Percentiles rank a stretch among this genome's conserved stretches.
Evolutionary conservation across 2,329 filamentous ascomycete genomes (phyloP).

Genomic region (Phialophora expanda): DNA sequence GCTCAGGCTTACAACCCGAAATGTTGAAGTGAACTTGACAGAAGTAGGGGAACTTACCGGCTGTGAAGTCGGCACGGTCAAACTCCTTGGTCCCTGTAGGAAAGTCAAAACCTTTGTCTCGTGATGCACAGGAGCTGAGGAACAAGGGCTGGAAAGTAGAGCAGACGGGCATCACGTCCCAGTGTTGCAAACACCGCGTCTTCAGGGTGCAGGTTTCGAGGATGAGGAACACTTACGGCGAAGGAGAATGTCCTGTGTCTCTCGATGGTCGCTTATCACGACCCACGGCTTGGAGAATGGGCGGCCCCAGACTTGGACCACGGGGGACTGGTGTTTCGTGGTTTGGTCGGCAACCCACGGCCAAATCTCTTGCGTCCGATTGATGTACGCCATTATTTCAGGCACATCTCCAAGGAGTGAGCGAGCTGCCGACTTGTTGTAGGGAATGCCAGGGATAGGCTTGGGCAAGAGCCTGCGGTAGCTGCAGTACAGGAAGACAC

Average conservation of each 20-base stretch:
- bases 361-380: conserved; percentile 14
- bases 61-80: conserved; percentile 15
- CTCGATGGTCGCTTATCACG: conserved; percentile 44
- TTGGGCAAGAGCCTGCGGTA: conserved; percentile 20
- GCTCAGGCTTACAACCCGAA: background rate
- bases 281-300: conserved; percentile 54
- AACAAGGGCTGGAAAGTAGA: too few species aligned
- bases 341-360: conserved; percentile 22
- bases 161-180: too few species aligned
- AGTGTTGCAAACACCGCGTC: background rate
- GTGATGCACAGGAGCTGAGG: too few species aligned
- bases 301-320: conserved; percentile 56
- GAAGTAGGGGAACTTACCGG: background rate
- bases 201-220: background rate
- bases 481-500: conserved; percentile 3
- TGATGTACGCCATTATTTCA: conserved; percentile 19
- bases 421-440: conserved; percentile 16
- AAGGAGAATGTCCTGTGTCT: conserved; percentile 33
- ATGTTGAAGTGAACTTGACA: background rate
- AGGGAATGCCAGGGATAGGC: conserved; percentile 25
- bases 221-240: background rate
- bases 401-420: conserved; percentile 20
- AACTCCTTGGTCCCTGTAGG: conserved; percentile 37
- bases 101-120: background rate
- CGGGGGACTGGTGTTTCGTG: conserved; percentile 46